phyloP scores from a whole-genome alignment of 208 protist genomes.

The Angomonas deanei region DNA sequence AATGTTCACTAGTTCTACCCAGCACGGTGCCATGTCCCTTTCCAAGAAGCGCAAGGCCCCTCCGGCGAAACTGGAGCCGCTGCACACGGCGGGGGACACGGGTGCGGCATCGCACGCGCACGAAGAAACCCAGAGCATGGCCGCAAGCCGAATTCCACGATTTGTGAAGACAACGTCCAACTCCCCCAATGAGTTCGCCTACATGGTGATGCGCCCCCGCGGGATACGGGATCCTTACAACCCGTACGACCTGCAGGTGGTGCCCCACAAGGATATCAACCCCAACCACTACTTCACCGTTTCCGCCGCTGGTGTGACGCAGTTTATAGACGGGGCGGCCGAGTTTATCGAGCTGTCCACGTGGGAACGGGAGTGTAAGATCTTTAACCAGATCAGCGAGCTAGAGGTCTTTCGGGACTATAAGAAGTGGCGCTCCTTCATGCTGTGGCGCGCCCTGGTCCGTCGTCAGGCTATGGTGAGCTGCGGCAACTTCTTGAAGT shows the following conservation, averaged over 20 bases:
- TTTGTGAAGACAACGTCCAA: constrained; percentile 78
- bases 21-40: constrained; percentile 21
- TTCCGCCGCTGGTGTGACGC: constrained; percentile 90
- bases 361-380: constrained; percentile 90
- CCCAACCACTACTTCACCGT: constrained; percentile 91
- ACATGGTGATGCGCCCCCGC: constrained; percentile 77
- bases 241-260: constrained; percentile 93
- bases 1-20: constrained; percentile 29
- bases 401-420: constrained; percentile 92
- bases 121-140: constrained; percentile 5
- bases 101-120: constrained; percentile 1
- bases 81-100: constrained; percentile 3
- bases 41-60: constrained; percentile 15
- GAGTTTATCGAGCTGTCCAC: constrained; percentile 92
- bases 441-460: constrained; percentile 89
- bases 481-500: constrained; percentile 69
- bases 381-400: constrained; percentile 86
- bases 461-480: constrained; percentile 75
- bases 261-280: constrained; percentile 85
- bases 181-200: constrained; percentile 88
- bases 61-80: constrained; percentile 25
- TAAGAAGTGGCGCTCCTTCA: constrained; percentile 92
- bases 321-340: constrained; percentile 82
- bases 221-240: constrained; percentile 86
- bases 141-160: constrained; percentile 35